Conservation (phyloP, 1,139 yeast species). For the Yamadazyma spencermartinsiae region DNA sequence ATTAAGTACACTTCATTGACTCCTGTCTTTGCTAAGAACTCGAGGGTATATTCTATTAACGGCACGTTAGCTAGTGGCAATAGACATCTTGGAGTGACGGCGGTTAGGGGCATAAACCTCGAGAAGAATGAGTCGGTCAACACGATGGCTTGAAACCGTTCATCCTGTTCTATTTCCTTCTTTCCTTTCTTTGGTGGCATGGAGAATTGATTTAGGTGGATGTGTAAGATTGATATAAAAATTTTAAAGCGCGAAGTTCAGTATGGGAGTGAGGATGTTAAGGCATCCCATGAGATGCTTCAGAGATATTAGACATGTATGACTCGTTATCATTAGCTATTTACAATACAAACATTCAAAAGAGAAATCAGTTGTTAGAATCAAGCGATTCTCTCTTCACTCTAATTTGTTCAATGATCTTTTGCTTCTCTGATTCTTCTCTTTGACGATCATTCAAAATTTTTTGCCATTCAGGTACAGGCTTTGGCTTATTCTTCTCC, state of each 20-base stretch:
- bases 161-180: constrained; percentile 64
- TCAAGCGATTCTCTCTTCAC: constrained; percentile 7
- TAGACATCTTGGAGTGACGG: constrained; percentile 82
- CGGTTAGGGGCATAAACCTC: constrained; percentile 87
- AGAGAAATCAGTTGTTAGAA: not conserved
- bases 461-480: constrained; percentile 44
- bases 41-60: constrained; percentile 89
- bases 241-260: not conserved
- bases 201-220: constrained; percentile 16
- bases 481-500: constrained; percentile 33
- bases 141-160: constrained; percentile 87
- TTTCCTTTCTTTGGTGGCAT: constrained; percentile 52
- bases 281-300: no score
- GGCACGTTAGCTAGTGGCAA: constrained; percentile 93
- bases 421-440: constrained; percentile 19
- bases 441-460: constrained; percentile 26
- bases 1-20: constrained; percentile 87
- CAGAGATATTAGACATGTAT: no score
- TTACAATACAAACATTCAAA: no score
- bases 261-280: no score
- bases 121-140: constrained; percentile 91
- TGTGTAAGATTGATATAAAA: not conserved
- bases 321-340: constrained; percentile 2
- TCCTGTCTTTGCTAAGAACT: constrained; percentile 87
- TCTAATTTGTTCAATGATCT: constrained; percentile 8